Percentiles rank a stretch among this genome's conserved stretches.
Evolutionary conservation across 129 eudicot species (phyloP).

Genomic region (Glebionis coronaria): DNA sequence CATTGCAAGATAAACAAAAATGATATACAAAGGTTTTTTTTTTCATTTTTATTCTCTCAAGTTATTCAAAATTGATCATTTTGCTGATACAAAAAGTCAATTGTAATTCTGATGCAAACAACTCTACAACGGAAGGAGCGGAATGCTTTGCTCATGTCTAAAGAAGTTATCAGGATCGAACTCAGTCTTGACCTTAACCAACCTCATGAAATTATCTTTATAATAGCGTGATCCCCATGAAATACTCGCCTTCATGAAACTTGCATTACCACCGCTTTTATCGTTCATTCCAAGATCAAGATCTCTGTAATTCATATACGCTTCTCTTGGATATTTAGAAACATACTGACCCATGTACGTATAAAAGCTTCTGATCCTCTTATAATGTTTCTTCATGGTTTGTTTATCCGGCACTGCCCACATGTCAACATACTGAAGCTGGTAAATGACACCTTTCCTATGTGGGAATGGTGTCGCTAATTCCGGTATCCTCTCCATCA

Average conservation of each 20-base stretch:
- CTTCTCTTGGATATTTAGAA: slow-evolving; percentile 2
- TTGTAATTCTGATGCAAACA: background rate
- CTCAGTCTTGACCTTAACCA: too few species aligned
- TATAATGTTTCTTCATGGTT: background rate
- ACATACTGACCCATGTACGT: slow-evolving; percentile 3
- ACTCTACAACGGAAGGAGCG: background rate
- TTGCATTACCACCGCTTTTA: background rate
- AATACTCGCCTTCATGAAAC: background rate
- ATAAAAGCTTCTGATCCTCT: background rate
- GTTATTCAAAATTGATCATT: too few species aligned
- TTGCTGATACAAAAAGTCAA: too few species aligned
- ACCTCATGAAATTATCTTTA: background rate
- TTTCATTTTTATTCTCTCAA: too few species aligned
- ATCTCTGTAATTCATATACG: background rate
- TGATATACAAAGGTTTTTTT: too few species aligned
- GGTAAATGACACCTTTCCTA: background rate
- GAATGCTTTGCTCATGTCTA: slow-evolving; percentile 4
- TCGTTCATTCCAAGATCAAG: too few species aligned
- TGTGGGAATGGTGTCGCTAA: background rate
- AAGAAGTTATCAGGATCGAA: too few species aligned
- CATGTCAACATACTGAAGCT: background rate
- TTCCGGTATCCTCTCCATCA: background rate
- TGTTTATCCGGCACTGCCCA: background rate
- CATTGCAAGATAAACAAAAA: too few species aligned
- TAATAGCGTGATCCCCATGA: background rate